Percentiles rank a stretch among this genome's conserved stretches.
phyloP scores from a whole-genome alignment of 768 basidiomycete genomes.

The Tylopilus sp. region DNA sequence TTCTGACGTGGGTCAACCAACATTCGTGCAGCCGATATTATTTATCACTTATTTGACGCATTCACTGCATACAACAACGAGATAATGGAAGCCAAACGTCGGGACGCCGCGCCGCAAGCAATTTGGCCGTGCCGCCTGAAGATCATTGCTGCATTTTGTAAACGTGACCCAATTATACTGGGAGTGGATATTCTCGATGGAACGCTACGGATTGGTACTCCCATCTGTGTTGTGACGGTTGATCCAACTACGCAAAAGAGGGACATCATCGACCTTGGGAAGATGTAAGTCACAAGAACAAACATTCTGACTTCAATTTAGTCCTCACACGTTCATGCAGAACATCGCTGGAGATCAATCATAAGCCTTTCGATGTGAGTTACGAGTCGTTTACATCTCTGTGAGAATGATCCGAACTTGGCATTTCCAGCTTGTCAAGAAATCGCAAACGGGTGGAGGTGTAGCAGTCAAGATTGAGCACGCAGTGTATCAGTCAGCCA shows the following conservation, averaged over 20 bases:
- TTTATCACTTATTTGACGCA: slow-evolving; percentile 96
- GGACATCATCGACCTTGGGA: slow-evolving; percentile 88
- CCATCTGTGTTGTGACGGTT: slow-evolving; percentile 90
- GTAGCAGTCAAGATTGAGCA: slow-evolving; percentile 99
- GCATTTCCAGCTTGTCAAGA: slow-evolving; percentile 73
- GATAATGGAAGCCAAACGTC: slow-evolving; percentile 88
- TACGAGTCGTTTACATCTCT: neutral
- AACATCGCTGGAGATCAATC: slow-evolving; percentile 96
- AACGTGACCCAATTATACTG: slow-evolving; percentile 95
- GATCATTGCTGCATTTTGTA: slow-evolving; percentile 90
- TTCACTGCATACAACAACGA: slow-evolving; percentile 93
- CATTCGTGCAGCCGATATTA: slow-evolving; percentile 77
- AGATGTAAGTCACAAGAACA: slow-evolving; percentile 61
- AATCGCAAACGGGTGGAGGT: slow-evolving; percentile 90
- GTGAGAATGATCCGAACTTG: neutral
- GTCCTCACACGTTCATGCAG: slow-evolving; percentile 37
- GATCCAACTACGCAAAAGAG: slow-evolving; percentile 86
- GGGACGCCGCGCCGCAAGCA: slow-evolving; percentile 89
- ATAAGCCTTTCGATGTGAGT: slow-evolving; percentile 78
- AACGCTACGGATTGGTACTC: slow-evolving; percentile 86
- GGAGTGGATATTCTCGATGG: slow-evolving; percentile 97
- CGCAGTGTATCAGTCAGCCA: slow-evolving; percentile 91
- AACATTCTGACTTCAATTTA: neutral
- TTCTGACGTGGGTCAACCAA: neutral
- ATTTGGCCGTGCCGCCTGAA: slow-evolving; percentile 96